Evolutionary conservation across 2,329 filamentous ascomycete genomes (phyloP), one percentile per base, ranked within the genome.

Genomic region (Keithomyces neogunnii): DNA sequence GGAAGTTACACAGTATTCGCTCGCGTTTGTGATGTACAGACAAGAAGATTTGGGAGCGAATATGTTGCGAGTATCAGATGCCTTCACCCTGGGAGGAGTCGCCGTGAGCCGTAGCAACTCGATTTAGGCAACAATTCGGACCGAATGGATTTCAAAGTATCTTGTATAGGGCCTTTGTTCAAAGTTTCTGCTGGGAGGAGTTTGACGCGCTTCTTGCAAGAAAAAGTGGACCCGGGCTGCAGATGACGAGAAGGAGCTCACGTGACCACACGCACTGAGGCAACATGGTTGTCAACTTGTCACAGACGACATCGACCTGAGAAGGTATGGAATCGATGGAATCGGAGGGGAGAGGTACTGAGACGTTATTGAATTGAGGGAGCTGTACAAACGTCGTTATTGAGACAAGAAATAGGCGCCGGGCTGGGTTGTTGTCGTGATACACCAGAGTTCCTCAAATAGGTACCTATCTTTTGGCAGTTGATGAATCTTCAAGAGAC

Each of bases 151-250:
- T n/a, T 28, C 9, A n/a, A 19, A 3, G 33, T 47, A 36, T 47
- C 28, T 13, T 29, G 19, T 19, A 19, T 19, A 11, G 26, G 13
- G 10, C 43, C 43, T 26, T 29, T 28, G 35, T 6, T 7, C 42
- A 28, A 50, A 50, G 36, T 45, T 52, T 53, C 48, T 29, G 42
- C 28, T 50, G 51, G 55, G 57, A 58, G 57, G 56, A 59, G 56
- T 59, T 60, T 53, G 58, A 58, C 51, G 53, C 54, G 56, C 51
- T 53, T 35, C 42, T 39, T 49, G 26, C 28, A 47, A 49, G 47
- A 45, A 58, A 57, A 57, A 59, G 56, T 57, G 57, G 57, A 48
- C 11, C 48, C 3, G n/a, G n/a, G 8, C 36, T 29, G 9, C 28
- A 35, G 45, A 39, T 47, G 46, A 26, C 7, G 11, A n/a, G 2